phyloP scores from a whole-genome alignment of 1,139 yeast species.

The Saccharomyces hybrid region DNA sequence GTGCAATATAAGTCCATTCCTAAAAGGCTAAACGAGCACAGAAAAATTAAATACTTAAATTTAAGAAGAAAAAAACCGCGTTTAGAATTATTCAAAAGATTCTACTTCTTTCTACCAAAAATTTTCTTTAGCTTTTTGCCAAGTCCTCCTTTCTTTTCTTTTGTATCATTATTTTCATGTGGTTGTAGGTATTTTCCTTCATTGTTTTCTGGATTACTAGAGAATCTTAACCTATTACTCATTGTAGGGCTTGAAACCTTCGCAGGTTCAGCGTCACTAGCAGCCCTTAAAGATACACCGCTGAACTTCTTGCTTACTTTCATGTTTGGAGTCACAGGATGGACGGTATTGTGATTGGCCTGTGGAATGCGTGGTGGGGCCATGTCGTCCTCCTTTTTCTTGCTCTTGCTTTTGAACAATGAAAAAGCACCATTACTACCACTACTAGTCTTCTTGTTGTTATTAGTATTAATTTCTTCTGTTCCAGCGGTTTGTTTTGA shows the following conservation, averaged over 20 bases:
- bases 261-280: constrained; percentile 13
- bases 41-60: constrained; percentile 4
- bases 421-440: constrained; percentile 14
- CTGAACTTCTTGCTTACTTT: constrained; percentile 16
- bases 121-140: constrained; percentile 51
- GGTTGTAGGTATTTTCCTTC: constrained; percentile 6
- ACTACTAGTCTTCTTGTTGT: constrained; percentile 11
- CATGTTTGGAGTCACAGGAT: constrained; percentile 4
- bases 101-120: constrained; percentile 40
- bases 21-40: neutral
- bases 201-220: constrained; percentile 7
- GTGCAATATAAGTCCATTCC: neutral
- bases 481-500: constrained; percentile 18
- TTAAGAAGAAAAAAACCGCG: neutral
- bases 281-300: constrained; percentile 17
- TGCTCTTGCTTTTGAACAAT: constrained; percentile 14
- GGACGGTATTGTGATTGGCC: constrained; percentile 10
- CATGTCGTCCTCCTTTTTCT: constrained; percentile 4
- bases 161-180: constrained; percentile 20
- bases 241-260: constrained; percentile 5
- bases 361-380: constrained; percentile 11
- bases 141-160: constrained; percentile 44
- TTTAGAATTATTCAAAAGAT: neutral
- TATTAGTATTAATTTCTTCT: constrained; percentile 18
- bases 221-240: constrained; percentile 7